Conservation (phyloP, 768 basidiomycete genomes). For the Kwoniella shandongensis region DNA sequence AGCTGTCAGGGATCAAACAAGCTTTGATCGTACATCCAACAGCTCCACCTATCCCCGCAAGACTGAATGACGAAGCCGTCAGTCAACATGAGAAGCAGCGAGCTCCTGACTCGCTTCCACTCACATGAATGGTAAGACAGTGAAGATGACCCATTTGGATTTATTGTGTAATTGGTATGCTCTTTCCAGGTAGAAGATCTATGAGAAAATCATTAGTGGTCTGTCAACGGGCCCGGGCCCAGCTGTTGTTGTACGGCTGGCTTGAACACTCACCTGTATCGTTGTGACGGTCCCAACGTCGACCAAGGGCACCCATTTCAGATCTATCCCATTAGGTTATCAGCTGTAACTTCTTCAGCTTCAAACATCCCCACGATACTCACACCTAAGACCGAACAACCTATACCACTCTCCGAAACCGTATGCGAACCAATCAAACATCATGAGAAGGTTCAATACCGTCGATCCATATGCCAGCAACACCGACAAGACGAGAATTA, state of each 20-base stretch:
- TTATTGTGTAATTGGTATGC: conserved; percentile 5
- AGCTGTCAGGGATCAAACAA: neutral
- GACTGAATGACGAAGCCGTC: neutral
- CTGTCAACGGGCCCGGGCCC: no score
- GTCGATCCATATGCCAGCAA: conserved; percentile 1
- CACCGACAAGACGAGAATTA: conserved; percentile 6
- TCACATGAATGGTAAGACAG: conserved; percentile 14
- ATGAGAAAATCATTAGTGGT: no score
- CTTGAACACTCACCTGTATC: conserved; percentile 5
- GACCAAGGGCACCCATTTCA: conserved; percentile 14
- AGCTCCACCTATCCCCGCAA: conserved; percentile 2
- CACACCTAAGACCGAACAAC: conserved; percentile 9
- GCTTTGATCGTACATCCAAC: conserved; percentile 4
- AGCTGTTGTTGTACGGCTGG: no score
- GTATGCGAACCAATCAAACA: conserved; percentile 13
- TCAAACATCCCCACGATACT: neutral
- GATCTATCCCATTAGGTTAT: no score
- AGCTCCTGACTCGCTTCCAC: no score
- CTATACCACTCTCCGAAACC: conserved; percentile 22
- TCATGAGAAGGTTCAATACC: conserved; percentile 4
- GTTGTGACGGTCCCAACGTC: conserved; percentile 9
- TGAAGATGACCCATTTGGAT: conserved; percentile 11
- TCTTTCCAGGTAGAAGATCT: conserved; percentile 23
- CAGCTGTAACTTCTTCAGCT: neutral
- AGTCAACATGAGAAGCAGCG: no score